phyloP scores from a whole-genome alignment of 768 basidiomycete genomes.

The Suillus subaureus region DNA sequence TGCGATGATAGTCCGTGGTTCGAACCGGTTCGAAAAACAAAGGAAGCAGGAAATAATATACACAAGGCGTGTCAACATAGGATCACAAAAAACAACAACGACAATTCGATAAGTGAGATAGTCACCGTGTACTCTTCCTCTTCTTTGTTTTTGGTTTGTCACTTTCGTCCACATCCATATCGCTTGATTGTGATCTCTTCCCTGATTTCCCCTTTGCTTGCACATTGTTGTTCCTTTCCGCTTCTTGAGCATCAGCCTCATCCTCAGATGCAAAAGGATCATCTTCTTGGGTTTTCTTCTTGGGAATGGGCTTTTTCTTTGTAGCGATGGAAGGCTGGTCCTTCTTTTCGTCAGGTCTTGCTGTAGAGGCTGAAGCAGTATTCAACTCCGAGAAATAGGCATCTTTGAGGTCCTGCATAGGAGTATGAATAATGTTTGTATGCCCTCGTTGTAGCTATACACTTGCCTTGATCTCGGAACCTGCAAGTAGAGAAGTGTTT shows the following conservation, averaged over 20 bases:
- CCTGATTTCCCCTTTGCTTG: background rate
- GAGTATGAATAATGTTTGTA: background rate
- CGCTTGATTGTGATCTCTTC: slow-evolving; percentile 1
- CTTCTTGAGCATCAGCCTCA: slow-evolving; percentile 22
- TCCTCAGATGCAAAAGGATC: slow-evolving; percentile 65
- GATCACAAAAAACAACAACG: background rate
- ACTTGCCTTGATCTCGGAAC: slow-evolving; percentile 62
- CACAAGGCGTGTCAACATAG: background rate
- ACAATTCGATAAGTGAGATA: background rate
- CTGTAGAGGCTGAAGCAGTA: slow-evolving; percentile 19
- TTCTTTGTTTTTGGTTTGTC: background rate
- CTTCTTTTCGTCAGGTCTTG: slow-evolving; percentile 24
- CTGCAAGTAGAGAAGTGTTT: slow-evolving; percentile 56
- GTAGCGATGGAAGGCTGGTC: slow-evolving; percentile 19
- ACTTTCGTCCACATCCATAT: background rate
- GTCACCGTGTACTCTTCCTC: slow-evolving; percentile 4
- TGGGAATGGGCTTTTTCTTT: slow-evolving; percentile 47
- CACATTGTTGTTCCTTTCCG: background rate
- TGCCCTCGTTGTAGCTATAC: background rate
- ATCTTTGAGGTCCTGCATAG: slow-evolving; percentile 59
- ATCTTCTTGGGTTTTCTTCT: slow-evolving; percentile 45
- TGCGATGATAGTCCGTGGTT: background rate
- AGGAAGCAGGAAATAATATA: slow-evolving; percentile 2
- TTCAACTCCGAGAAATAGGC: slow-evolving; percentile 56
- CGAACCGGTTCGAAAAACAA: slow-evolving; percentile 4